Base-by-base conservation (phyloP, 768 basidiomycete species). In the Phaeotremella skinneri region DNA sequence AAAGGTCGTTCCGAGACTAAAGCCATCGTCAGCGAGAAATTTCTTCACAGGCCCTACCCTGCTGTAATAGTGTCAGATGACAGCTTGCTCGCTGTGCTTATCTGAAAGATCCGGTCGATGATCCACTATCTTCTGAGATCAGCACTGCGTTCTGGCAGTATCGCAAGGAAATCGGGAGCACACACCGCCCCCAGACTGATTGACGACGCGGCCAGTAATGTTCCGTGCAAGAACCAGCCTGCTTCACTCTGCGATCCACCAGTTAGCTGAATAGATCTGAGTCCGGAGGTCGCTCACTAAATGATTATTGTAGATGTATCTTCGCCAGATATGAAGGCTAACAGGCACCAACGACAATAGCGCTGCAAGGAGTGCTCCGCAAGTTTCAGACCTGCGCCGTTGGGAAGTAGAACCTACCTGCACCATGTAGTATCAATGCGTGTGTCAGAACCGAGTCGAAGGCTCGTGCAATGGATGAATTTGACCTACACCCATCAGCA, bases 221-320 rank as follows among this genome's bases (percentile, higher is more conserved):
- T 52, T 0, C 56, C 59, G 56, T 67, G 66, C 42, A 63, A 58
- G 37, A 67, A 63, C 61, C 62, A 67, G 17, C 62, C 49, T 26
- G 58, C 53, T 25, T 63, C 41, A 17, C 45, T 21, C 66, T 67
- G 34, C 29, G 26, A 17, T 17, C 6, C 13, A 30, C 37, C 42
- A 48, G 27, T 11, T 47, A 21, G n/a, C 3, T 11, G 32, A 16
- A 9, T 14, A 14, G 2, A 17, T 30, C 2, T 34, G 17, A 55
- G 7, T 37, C 13, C 16, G 27, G 26, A 7, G 6, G 20, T 3
- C 31, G 16, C 53, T 56, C 47, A 49, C 59, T 25, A 37, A 23
- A 9, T 16, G n/a, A 26, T 59, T 42, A 14, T 50, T 25, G 3
- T 25, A 7, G 23, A 21, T 4, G 25, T 48, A 62, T 25, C 56